Percentiles rank a stretch among this genome's conserved stretches.
Evolutionary conservation across 163 green algal genomes (phyloP).

Genomic region (Smithsoniella earleae): DNA sequence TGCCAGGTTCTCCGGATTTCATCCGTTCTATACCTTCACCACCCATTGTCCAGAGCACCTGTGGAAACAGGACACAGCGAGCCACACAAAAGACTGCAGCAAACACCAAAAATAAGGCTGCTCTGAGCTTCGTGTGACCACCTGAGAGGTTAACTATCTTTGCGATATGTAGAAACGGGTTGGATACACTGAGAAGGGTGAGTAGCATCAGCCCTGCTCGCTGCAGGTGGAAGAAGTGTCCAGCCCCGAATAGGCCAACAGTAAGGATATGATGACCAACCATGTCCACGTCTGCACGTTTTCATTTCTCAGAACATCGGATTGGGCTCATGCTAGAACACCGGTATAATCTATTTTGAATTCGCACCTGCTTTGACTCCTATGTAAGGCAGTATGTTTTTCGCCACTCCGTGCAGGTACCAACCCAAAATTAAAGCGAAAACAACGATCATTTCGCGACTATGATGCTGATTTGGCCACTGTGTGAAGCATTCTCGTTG

Average conservation of each 20-base stretch:
- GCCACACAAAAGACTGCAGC: neutral
- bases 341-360: no score
- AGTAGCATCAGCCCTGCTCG: neutral
- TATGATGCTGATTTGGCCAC: neutral
- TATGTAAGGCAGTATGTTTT: neutral
- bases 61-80: slow-evolving; percentile 4
- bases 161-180: neutral
- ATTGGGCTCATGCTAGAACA: no score
- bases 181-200: slow-evolving; percentile 4
- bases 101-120: neutral
- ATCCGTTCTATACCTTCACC: neutral
- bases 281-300: slow-evolving; percentile 8
- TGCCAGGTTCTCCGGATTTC: neutral
- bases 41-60: neutral
- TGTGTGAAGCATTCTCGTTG: neutral
- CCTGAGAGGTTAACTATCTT: slow-evolving; percentile 2
- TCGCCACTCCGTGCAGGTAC: neutral
- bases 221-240: neutral
- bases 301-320: no score
- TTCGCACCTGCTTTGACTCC: neutral
- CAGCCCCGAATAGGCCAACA: neutral
- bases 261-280: slow-evolving; percentile 3
- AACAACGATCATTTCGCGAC: neutral
- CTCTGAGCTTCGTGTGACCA: neutral
- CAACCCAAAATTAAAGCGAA: neutral